A percentile compares a stretch with the other conserved stretches of the same genome.
phyloP scores from a whole-genome alignment of 257 asterid genomes.

The Solanum sitiens region DNA sequence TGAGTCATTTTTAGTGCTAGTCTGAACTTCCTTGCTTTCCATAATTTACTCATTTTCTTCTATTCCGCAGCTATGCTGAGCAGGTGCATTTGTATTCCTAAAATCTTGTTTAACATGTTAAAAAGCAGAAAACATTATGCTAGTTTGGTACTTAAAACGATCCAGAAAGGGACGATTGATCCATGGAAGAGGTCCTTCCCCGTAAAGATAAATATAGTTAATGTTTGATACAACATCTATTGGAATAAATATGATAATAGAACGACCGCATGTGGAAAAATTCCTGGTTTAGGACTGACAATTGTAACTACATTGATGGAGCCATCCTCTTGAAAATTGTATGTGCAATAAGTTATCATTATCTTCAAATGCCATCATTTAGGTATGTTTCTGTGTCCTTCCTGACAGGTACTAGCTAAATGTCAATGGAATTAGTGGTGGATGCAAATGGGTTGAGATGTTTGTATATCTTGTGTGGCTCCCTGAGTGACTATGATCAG shows the following conservation, averaged over 20 bases:
- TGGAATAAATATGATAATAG: background rate
- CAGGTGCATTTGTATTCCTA: background rate
- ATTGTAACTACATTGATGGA: background rate
- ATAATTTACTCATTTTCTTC: background rate
- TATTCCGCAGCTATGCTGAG: background rate
- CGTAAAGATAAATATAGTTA: background rate
- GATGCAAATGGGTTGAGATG: slow-evolving; percentile 11
- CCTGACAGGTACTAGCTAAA: slow-evolving; percentile 17
- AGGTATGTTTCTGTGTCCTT: background rate
- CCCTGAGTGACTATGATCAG: too few relatives aligned
- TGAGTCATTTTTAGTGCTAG: background rate
- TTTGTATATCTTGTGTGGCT: background rate
- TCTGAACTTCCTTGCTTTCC: background rate
- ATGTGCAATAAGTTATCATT: background rate
- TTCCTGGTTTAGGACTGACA: background rate
- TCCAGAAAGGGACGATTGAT: background rate
- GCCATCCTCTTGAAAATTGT: background rate
- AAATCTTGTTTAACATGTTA: background rate
- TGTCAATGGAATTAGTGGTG: background rate
- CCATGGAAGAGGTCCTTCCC: background rate
- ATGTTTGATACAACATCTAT: background rate
- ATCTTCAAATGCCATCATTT: background rate
- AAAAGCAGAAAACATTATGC: background rate
- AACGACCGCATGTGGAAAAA: background rate
- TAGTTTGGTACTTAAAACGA: background rate